phyloP scores from a whole-genome alignment of 2,329 filamentous ascomycete species.

The Colletotrichum orchidophilum region DNA sequence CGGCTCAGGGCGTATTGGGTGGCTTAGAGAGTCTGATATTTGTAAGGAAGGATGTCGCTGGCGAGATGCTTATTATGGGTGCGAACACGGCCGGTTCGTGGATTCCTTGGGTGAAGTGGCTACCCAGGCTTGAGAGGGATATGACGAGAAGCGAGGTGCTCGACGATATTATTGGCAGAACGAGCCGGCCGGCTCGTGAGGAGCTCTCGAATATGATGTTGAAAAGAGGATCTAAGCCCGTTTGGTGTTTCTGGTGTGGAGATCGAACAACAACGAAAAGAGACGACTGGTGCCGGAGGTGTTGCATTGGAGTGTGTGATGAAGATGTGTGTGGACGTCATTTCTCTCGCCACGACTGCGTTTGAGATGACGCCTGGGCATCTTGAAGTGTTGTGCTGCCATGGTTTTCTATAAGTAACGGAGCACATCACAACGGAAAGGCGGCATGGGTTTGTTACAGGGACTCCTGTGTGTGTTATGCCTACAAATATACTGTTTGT shows the following conservation, averaged over 20 bases:
- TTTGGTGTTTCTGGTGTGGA: slow-evolving; percentile 33
- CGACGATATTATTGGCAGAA: neutral
- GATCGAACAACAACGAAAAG: slow-evolving; percentile 5
- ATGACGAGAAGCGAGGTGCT: slow-evolving; percentile 19
- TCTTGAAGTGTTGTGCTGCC: too few relatives aligned
- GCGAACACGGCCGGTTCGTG: slow-evolving; percentile 19
- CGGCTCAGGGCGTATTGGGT: slow-evolving; percentile 1
- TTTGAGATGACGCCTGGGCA: too few relatives aligned
- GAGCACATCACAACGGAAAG: too few relatives aligned
- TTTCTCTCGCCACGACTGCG: neutral
- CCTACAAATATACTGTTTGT: too few relatives aligned
- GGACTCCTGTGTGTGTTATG: too few relatives aligned
- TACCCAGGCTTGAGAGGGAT: slow-evolving; percentile 30
- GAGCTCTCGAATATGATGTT: slow-evolving; percentile 1
- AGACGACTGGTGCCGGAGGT: slow-evolving; percentile 23
- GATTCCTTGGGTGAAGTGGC: slow-evolving; percentile 33
- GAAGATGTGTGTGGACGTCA: slow-evolving; percentile 10
- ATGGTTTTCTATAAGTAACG: too few relatives aligned
- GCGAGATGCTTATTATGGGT: slow-evolving; percentile 24
- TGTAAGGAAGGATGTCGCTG: slow-evolving; percentile 28
- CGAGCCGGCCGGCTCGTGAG: slow-evolving; percentile 10
- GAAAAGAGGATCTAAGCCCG: neutral
- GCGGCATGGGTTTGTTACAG: too few relatives aligned
- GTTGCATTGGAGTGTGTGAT: slow-evolving; percentile 22
- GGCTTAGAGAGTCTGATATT: slow-evolving; percentile 27